Conservation (phyloP, 78 protist genomes). For the Guillardia theta region DNA sequence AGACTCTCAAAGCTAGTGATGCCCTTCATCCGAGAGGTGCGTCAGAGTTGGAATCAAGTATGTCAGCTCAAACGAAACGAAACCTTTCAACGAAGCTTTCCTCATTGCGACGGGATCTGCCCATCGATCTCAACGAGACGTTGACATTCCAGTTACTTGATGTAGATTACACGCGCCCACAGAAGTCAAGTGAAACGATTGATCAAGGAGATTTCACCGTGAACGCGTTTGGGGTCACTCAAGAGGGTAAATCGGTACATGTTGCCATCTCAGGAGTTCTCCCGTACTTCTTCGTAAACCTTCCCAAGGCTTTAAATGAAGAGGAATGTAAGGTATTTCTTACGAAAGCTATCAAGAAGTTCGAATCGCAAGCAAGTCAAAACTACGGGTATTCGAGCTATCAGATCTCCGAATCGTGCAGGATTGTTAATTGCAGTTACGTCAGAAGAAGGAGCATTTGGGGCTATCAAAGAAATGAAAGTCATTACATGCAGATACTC, state of each 20-base stretch:
- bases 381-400: neutral
- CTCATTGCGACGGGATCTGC: no score
- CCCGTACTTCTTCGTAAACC: neutral
- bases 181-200: neutral
- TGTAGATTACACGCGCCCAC: neutral
- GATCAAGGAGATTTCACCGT: neutral
- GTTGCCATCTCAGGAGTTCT: neutral
- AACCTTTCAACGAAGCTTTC: no score
- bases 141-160: neutral
- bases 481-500: neutral
- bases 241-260: neutral
- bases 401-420: neutral
- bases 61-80: neutral
- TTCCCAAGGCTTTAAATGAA: neutral
- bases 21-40: neutral
- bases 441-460: neutral
- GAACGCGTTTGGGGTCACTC: neutral
- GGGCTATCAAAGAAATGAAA: neutral
- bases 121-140: no score
- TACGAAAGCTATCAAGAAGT: neutral
- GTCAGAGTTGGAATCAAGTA: neutral
- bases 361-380: neutral
- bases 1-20: neutral
- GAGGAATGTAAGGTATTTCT: neutral
- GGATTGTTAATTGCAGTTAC: no score